Conservation (phyloP, 2,329 filamentous ascomycete species). For the Nemania abortiva region DNA sequence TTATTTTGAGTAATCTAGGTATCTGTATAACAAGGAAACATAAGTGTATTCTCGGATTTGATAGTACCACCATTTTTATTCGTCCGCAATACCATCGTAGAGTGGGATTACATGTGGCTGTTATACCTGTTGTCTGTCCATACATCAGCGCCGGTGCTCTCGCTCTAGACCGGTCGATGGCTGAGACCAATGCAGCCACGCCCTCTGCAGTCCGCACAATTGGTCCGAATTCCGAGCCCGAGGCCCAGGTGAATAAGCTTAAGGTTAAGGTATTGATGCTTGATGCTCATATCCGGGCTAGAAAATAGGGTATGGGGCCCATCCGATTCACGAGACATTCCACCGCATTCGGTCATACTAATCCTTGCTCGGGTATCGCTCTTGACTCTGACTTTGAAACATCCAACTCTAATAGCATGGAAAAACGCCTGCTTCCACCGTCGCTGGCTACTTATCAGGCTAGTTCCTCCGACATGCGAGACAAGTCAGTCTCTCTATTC, state of each 20-base stretch:
- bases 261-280: background rate
- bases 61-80: background rate
- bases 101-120: background rate
- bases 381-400: constrained; percentile 21
- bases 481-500: background rate
- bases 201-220: background rate
- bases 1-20: too few species aligned
- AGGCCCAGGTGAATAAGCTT: background rate
- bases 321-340: constrained; percentile 5
- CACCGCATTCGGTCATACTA: constrained; percentile 13
- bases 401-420: background rate
- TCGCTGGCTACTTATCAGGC: too few species aligned
- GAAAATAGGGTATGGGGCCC: constrained; percentile 2
- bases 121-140: background rate
- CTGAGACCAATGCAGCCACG: constrained; percentile 27
- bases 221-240: constrained; percentile 5
- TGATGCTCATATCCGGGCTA: constrained; percentile 3
- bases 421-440: constrained; percentile 1
- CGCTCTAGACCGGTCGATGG: constrained; percentile 36
- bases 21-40: background rate
- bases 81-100: background rate
- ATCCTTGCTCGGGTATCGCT: background rate
- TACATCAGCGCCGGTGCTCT: background rate
- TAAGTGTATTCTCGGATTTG: background rate
- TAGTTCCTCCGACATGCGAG: background rate